Evolutionary conservation across 371 early-diverging fungal genomes (phyloP).

Genomic region (Circinella umbellata): DNA sequence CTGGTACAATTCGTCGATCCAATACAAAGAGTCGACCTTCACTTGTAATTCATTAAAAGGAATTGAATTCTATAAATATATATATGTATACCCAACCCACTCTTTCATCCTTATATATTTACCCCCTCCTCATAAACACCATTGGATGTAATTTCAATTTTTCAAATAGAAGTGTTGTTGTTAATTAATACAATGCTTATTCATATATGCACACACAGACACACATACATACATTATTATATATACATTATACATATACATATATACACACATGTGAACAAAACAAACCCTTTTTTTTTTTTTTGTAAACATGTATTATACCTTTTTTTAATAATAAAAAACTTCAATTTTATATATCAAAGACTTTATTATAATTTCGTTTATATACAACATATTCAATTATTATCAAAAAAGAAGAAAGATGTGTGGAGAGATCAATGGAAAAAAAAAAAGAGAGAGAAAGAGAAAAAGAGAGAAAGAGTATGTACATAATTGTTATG

Average conservation of each 20-base stretch:
- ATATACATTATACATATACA: background rate
- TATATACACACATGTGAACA: no score
- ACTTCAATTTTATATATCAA: no score
- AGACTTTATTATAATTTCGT: no score
- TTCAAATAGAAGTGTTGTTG: no score
- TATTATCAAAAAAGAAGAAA: background rate
- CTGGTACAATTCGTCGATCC: background rate
- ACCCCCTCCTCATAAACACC: no score
- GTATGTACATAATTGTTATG: no score
- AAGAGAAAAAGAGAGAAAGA: background rate
- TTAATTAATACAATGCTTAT: background rate
- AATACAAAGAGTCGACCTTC: background rate
- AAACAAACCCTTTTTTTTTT: no score
- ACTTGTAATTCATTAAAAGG: background rate
- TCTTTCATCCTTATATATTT: no score
- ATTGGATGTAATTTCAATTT: no score
- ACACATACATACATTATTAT: no score
- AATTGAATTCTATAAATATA: slow-evolving; percentile 1
- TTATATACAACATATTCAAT: background rate
- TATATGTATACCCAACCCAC: background rate
- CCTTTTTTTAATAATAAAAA: no score
- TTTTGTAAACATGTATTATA: background rate
- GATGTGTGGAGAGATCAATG: background rate
- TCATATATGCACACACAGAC: background rate
- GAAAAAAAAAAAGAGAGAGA: background rate